These are phyloP conservation scores for Peribolospora baueri DNA, from an alignment of 768 basidiomycete species.

Conservation along the genomic window DNA sequence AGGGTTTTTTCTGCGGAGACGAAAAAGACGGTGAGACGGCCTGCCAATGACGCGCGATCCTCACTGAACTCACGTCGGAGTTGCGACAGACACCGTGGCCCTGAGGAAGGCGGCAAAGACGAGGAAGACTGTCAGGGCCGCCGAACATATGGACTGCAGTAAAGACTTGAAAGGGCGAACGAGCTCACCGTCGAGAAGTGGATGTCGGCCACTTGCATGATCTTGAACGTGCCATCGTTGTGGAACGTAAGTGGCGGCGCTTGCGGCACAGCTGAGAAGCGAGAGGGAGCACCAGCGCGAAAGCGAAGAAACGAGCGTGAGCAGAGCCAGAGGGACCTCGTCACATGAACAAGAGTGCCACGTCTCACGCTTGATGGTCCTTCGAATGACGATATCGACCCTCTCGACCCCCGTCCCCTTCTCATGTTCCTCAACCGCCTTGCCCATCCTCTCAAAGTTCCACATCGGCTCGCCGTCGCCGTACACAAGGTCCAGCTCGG, in stretches of 20 bases:
- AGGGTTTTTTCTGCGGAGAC: background rate
- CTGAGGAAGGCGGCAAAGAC: background rate
- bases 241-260: constrained; percentile 66
- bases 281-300: background rate
- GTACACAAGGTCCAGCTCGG: constrained; percentile 3
- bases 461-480: constrained; percentile 1
- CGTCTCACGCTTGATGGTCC: constrained; percentile 2
- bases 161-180: too few relatives aligned
- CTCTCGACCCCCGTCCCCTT: constrained; percentile 14
- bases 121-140: constrained; percentile 17
- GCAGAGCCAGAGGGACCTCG: background rate
- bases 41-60: constrained; percentile 5
- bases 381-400: constrained; percentile 15
- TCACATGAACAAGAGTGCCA: constrained; percentile 2
- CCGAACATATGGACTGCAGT: constrained; percentile 20
- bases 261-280: constrained; percentile 33
- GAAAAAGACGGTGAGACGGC: background rate
- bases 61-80: background rate
- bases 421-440: constrained; percentile 12
- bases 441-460: constrained; percentile 9
- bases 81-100: constrained; percentile 34
- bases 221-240: constrained; percentile 57
- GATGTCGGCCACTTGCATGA: constrained; percentile 75
- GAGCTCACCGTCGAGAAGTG: constrained; percentile 36
- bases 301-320: background rate